Conservation (phyloP, 371 early-diverging fungal genomes). For the Mucor circinelloides region DNA sequence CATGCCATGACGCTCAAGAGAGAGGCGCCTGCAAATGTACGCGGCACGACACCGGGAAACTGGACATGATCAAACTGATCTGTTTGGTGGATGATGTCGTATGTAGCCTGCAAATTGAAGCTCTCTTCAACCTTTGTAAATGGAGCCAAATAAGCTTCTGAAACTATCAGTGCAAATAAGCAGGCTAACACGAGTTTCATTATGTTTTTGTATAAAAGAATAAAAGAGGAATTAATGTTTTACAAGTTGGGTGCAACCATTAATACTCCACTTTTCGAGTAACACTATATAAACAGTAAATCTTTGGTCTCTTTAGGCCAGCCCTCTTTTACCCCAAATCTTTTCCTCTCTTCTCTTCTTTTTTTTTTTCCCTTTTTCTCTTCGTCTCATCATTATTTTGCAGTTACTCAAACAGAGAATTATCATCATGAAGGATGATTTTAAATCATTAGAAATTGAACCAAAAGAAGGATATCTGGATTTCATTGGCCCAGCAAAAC, state of each 20-base stretch:
- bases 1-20: slow-evolving; percentile 40
- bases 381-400: background rate
- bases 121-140: slow-evolving; percentile 97
- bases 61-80: slow-evolving; percentile 74
- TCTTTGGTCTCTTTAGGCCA: background rate
- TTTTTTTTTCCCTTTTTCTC: background rate
- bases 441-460: slow-evolving; percentile 41
- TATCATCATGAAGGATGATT: slow-evolving; percentile 42
- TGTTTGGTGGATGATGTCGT: slow-evolving; percentile 76
- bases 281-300: slow-evolving; percentile 7
- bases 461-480: slow-evolving; percentile 40
- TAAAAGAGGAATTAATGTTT: slow-evolving; percentile 16
- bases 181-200: slow-evolving; percentile 36
- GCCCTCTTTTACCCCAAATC: background rate
- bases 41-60: slow-evolving; percentile 94
- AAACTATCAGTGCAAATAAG: slow-evolving; percentile 39
- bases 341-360: background rate
- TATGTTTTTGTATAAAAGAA: slow-evolving; percentile 7
- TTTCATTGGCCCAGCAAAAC: slow-evolving; percentile 39
- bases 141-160: slow-evolving; percentile 62
- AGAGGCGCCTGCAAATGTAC: slow-evolving; percentile 87
- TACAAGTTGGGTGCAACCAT: slow-evolving; percentile 11
- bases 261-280: slow-evolving; percentile 4
- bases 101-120: slow-evolving; percentile 91
- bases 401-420: slow-evolving; percentile 13